Conservation (phyloP, 2,329 filamentous ascomycete genomes). For the Aspergillus transmontanensis region DNA sequence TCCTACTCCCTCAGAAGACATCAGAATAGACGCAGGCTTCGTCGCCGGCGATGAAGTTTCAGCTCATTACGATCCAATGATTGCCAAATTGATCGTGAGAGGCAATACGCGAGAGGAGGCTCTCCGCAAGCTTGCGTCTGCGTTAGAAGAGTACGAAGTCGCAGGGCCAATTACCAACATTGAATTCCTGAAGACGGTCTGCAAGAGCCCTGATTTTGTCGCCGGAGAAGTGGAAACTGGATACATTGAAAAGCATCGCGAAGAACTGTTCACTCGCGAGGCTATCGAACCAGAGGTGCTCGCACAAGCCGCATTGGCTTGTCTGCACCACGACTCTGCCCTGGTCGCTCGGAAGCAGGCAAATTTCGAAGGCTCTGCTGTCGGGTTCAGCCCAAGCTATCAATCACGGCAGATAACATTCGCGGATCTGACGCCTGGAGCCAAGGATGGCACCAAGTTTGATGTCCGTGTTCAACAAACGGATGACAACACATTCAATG, state of each 20-base stretch:
- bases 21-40: conserved; percentile 93
- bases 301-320: conserved; percentile 81
- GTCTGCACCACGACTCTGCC: conserved; percentile 57
- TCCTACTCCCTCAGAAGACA: conserved; percentile 67
- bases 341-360: conserved; percentile 25
- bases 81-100: conserved; percentile 92
- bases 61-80: conserved; percentile 97
- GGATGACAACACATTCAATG: conserved; percentile 50
- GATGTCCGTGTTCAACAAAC: conserved; percentile 56
- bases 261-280: conserved; percentile 72
- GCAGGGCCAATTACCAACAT: conserved; percentile 94
- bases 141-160: conserved; percentile 86
- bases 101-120: conserved; percentile 77
- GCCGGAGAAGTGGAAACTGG: conserved; percentile 90
- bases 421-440: conserved; percentile 49
- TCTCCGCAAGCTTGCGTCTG: conserved; percentile 77
- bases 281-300: conserved; percentile 71
- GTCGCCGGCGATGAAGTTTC: conserved; percentile 88
- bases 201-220: conserved; percentile 78
- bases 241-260: conserved; percentile 86
- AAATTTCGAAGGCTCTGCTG: conserved; percentile 35
- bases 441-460: conserved; percentile 40
- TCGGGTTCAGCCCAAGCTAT: conserved; percentile 65
- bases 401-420: conserved; percentile 66
- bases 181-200: conserved; percentile 90